Evolutionary conservation across 2,329 filamentous ascomycete genomes (phyloP), one percentile per base, ranked within the genome.

Genomic region (Colletotrichum filicis): DNA sequence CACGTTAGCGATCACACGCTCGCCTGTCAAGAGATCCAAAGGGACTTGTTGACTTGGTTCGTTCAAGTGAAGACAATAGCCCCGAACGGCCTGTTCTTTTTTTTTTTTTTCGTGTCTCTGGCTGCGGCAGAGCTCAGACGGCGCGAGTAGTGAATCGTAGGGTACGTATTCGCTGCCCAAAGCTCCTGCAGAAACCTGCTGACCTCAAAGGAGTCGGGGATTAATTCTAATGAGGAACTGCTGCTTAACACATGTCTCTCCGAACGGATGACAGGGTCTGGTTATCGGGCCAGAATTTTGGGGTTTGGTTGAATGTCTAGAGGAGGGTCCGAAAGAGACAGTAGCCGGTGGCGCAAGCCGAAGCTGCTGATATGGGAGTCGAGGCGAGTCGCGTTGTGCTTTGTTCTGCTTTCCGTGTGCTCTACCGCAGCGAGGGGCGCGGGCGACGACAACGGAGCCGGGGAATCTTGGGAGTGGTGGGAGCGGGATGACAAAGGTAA

Each of bases 161-260:
- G 55, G 66, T 69, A 69, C 71, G 56, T 66, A 62, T 71, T 66
- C 37, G 42, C 57, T 71, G 61, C 71, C 71, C 71, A 63, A 57
- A 71, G 55, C 90, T 94, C 91, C 92, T 94, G 93, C 92, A 94
- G 93, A 89, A 89, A 87, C 92, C 92, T 89, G 92, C 92, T 94
- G 92, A 92, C 91, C 91, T 93, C 91, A 92, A 92, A 92, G 91
- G 90, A 92, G 90, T 87, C 81, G 80, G 74, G 77, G 42, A 49
- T 49, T 49, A 49, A 49, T 79, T 79, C 64, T 72, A 69, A 71
- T 63, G 62, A 64, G 63, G 72, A 66, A 66, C 66, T 49, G 42
- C 62, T 74, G 68, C 72, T 69, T 73, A 69, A 75, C 68, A 74
- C 71, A 73, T 73, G 37, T 66, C 71, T 73, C 42, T 69, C 22